Conservation (phyloP, 23 red algal genomes). For the Gracilaria domingensis region DNA sequence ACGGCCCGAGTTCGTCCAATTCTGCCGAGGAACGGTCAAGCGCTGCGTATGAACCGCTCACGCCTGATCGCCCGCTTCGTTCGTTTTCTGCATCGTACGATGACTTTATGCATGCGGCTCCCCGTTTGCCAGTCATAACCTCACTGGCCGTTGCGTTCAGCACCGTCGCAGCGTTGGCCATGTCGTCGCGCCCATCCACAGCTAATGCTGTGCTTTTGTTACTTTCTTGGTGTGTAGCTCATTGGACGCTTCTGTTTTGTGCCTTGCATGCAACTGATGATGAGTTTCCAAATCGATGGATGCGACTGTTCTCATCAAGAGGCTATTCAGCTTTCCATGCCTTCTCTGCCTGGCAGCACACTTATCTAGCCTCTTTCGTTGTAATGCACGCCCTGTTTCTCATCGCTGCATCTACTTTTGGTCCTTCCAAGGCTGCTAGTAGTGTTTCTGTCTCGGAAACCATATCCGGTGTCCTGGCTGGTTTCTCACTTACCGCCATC, state of each 20-base stretch:
- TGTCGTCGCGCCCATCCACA: constrained; percentile 23
- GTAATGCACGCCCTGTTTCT: constrained; percentile 87
- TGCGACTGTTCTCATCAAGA: constrained; percentile 32
- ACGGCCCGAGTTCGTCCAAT: constrained; percentile 33
- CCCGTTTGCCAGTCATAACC: constrained; percentile 16
- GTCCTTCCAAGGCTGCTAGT: constrained; percentile 3
- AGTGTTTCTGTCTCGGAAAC: constrained; percentile 30
- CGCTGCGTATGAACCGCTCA: background rate
- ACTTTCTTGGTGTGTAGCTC: constrained; percentile 43
- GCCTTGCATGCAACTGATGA: constrained; percentile 44
- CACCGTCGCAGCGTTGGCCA: background rate
- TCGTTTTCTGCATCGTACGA: background rate
- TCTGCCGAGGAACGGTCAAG: constrained; percentile 14
- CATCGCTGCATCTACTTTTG: constrained; percentile 62
- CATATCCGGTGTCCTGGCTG: constrained; percentile 47
- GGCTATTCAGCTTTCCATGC: constrained; percentile 73
- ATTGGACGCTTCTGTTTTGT: constrained; percentile 74
- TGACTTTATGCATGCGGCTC: constrained; percentile 41
- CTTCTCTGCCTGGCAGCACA: constrained; percentile 85
- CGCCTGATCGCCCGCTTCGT: background rate
- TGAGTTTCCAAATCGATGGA: constrained; percentile 51
- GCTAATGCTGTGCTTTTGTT: constrained; percentile 18
- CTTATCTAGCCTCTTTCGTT: constrained; percentile 76
- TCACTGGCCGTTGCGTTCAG: constrained; percentile 15
- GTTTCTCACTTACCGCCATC: constrained; percentile 65